phyloP scores from a whole-genome alignment of 2,329 filamentous ascomycete genomes.

The Fusarium brachygibbosum region DNA sequence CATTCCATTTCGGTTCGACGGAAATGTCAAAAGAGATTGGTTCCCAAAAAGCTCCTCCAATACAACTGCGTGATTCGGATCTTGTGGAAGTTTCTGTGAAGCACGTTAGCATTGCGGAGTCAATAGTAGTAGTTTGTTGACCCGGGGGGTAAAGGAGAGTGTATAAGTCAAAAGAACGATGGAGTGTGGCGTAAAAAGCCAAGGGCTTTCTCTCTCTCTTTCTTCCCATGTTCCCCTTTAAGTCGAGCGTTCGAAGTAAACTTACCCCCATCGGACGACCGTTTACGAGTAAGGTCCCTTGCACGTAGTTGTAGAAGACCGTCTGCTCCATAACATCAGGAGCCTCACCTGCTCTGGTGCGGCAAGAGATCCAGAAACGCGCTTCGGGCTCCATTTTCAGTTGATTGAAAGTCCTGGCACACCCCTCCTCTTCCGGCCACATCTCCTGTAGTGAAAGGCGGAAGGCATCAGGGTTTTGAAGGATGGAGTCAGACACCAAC shows the following conservation, averaged over 20 bases:
- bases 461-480: conserved; percentile 28
- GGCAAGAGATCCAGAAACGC: conserved; percentile 37
- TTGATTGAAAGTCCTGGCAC: conserved; percentile 22
- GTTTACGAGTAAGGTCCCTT: conserved; percentile 53
- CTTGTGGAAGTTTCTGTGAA: conserved; percentile 62
- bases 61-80: conserved; percentile 57
- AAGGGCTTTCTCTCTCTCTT: not conserved
- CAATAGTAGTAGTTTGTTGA: no score
- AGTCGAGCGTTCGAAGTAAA: not conserved
- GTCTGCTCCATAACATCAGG: conserved; percentile 21
- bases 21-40: conserved; percentile 64
- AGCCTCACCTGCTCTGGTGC: conserved; percentile 11
- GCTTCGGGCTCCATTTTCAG: conserved; percentile 1
- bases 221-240: not conserved
- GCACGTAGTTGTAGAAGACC: conserved; percentile 52
- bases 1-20: conserved; percentile 68
- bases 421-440: conserved; percentile 41
- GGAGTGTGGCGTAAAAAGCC: not conserved
- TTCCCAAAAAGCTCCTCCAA: conserved; percentile 68
- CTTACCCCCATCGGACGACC: conserved; percentile 48
- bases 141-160: not conserved
- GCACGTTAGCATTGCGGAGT: not conserved
- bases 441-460: conserved; percentile 37
- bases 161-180: not conserved
- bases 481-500: conserved; percentile 24